phyloP scores from a whole-genome alignment of 176 grass and related monocot species.

The Oryza punctata region DNA sequence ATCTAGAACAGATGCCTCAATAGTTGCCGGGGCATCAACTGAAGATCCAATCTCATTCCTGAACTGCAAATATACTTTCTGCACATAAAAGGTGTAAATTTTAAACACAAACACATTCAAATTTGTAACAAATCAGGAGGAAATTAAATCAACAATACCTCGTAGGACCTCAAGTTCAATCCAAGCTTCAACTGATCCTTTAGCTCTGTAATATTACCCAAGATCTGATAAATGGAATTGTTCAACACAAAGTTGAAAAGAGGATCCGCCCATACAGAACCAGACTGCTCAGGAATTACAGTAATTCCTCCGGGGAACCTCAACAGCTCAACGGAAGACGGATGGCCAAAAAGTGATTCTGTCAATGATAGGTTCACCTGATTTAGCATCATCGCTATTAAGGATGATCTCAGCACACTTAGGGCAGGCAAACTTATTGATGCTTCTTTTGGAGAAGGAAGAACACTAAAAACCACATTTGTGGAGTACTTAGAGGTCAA shows the following conservation, averaged over 20 bases:
- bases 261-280: conserved; percentile 58
- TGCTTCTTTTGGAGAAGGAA: conserved; percentile 67
- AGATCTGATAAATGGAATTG: conserved; percentile 58
- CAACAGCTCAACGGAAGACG: conserved; percentile 63
- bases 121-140: neutral
- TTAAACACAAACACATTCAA: conserved; percentile 14
- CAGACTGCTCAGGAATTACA: conserved; percentile 65
- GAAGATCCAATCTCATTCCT: conserved; percentile 72
- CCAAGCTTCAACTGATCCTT: conserved; percentile 72
- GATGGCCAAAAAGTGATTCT: conserved; percentile 62
- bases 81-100: conserved; percentile 19
- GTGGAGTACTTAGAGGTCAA: conserved; percentile 63
- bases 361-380: conserved; percentile 74
- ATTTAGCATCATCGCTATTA: conserved; percentile 65
- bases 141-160: conserved; percentile 48
- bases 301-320: conserved; percentile 73
- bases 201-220: conserved; percentile 68
- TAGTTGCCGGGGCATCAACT: conserved; percentile 52
- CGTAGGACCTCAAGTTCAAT: conserved; percentile 68
- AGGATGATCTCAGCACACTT: conserved; percentile 76
- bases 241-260: conserved; percentile 78
- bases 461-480: conserved; percentile 68
- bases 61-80: conserved; percentile 70
- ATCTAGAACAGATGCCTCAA: conserved; percentile 64
- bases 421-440: conserved; percentile 69